Evolutionary conservation across 2,329 filamentous ascomycete species (phyloP), one percentile per base, ranked within the genome.

Genomic region (Pestalotiopsis sp.): DNA sequence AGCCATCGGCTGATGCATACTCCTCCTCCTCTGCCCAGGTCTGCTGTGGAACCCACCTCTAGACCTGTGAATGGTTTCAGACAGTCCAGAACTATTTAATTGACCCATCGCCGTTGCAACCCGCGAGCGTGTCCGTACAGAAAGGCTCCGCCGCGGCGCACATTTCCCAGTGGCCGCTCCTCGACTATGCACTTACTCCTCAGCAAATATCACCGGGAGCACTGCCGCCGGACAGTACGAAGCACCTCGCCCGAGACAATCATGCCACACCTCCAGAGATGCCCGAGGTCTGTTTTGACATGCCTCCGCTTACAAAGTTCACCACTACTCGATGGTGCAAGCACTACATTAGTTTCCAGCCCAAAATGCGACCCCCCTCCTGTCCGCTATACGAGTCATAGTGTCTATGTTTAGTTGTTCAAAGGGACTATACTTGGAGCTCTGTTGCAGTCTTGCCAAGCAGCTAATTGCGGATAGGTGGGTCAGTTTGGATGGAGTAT

Each of bases 1-100:
- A 17, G 13, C 41, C 38, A 64, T 64, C 36, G 39, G 61, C 61
- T 49, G 61, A 64, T 64, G 38, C 45, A 52, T 52, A 52, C 45
- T 52, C 45, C 45, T 52, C 45, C 45, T 52, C 20, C 17, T 52
- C 14, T 52, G 20, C 45, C 17, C 13, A 59, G 5, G 17, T 27
- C 57, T n/a, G 57, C 23, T 13, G 23, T 36, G 57, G 27, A 27
- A 59, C 27, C 57, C 57, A 59, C 57, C 57, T n/a, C n/a, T 3
- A 11, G 14, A 17, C 45, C 20, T 52, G 7, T 52, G 45, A 17
- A 52, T n/a, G 20, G 14, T 52, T 52, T 52, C 45, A 52, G 31
- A 31, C n/a, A 52, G 45, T 52, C 45, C 45, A 52, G 45, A 52
- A 52, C 45, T 52, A 52, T 52, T n/a, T 52, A 52, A 52, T 52